Conservation (phyloP, 805 yeast species). For the Candida dendrica region DNA sequence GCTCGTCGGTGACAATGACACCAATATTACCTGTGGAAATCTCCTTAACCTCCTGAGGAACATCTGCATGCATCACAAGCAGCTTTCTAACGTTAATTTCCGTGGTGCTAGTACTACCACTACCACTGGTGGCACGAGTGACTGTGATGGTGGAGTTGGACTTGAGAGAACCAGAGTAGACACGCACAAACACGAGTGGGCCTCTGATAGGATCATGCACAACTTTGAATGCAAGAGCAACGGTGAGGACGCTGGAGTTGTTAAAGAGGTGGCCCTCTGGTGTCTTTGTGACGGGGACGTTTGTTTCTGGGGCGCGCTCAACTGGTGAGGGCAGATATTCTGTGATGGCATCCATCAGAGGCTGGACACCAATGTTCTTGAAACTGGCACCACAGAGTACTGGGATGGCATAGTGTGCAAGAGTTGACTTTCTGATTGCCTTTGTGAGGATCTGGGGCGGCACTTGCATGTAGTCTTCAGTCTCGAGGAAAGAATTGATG, state of each 20-base stretch:
- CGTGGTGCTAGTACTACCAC: too few relatives aligned
- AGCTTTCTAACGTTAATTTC: conserved; percentile 62
- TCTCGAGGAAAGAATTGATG: conserved; percentile 69
- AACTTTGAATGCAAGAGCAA: conserved; percentile 89
- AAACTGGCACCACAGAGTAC: conserved; percentile 92
- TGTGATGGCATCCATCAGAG: conserved; percentile 76
- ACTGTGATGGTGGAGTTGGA: conserved; percentile 61
- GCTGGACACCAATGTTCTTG: conserved; percentile 90
- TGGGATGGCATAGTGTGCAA: conserved; percentile 56
- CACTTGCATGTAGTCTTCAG: conserved; percentile 65
- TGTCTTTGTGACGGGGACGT: conserved; percentile 31
- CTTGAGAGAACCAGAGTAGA: conserved; percentile 72
- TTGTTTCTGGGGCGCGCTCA: conserved; percentile 55
- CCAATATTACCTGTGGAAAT: conserved; percentile 83
- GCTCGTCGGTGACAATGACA: conserved; percentile 51
- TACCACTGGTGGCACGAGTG: too few relatives aligned
- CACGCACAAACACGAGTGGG: conserved; percentile 76
- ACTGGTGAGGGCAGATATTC: conserved; percentile 78
- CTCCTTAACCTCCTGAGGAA: conserved; percentile 60
- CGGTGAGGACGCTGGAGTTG: conserved; percentile 47
- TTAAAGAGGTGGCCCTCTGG: conserved; percentile 42
- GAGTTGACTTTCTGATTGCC: conserved; percentile 60
- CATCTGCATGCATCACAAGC: conserved; percentile 82
- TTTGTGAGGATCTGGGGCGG: conserved; percentile 43
- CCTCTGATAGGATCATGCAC: conserved; percentile 81